Evolutionary conservation across 2,329 filamentous ascomycete genomes (phyloP).

Genomic region (Exserohilum turcica): DNA sequence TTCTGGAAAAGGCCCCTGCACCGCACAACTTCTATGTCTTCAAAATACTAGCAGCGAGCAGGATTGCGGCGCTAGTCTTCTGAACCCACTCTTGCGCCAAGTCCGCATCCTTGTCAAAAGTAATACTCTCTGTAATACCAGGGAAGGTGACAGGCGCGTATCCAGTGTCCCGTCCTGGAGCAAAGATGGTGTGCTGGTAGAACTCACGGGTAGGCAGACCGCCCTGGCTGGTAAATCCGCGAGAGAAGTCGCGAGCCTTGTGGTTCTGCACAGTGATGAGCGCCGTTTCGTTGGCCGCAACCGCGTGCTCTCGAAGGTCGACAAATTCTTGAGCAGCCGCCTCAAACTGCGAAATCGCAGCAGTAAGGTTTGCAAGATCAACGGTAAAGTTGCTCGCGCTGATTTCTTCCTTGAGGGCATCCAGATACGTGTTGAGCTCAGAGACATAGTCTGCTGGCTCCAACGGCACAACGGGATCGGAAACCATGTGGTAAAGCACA

Average conservation of each 20-base stretch:
- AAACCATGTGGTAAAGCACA: slow-evolving; percentile 50
- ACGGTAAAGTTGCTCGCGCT: slow-evolving; percentile 35
- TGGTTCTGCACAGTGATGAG: slow-evolving; percentile 50
- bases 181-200: slow-evolving; percentile 55
- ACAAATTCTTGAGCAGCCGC: slow-evolving; percentile 35
- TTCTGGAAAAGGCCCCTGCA: neutral
- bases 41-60: slow-evolving; percentile 42
- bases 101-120: slow-evolving; percentile 37
- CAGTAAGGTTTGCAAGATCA: slow-evolving; percentile 38
- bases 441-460: slow-evolving; percentile 48
- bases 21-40: slow-evolving; percentile 26
- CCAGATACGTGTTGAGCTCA: slow-evolving; percentile 46
- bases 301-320: slow-evolving; percentile 36
- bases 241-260: slow-evolving; percentile 54
- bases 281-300: slow-evolving; percentile 32
- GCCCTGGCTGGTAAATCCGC: slow-evolving; percentile 54
- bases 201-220: slow-evolving; percentile 53
- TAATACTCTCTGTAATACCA: slow-evolving; percentile 47
- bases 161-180: slow-evolving; percentile 52
- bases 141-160: slow-evolving; percentile 49
- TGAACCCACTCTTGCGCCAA: slow-evolving; percentile 43
- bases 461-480: slow-evolving; percentile 47
- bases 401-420: slow-evolving; percentile 41
- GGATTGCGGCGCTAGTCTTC: slow-evolving; percentile 42
- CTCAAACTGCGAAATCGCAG: slow-evolving; percentile 48